Evolutionary conservation across 495 filamentous ascomycete species (phyloP), one percentile per base, ranked within the genome.

Genomic region (Penicillium riverlandense): DNA sequence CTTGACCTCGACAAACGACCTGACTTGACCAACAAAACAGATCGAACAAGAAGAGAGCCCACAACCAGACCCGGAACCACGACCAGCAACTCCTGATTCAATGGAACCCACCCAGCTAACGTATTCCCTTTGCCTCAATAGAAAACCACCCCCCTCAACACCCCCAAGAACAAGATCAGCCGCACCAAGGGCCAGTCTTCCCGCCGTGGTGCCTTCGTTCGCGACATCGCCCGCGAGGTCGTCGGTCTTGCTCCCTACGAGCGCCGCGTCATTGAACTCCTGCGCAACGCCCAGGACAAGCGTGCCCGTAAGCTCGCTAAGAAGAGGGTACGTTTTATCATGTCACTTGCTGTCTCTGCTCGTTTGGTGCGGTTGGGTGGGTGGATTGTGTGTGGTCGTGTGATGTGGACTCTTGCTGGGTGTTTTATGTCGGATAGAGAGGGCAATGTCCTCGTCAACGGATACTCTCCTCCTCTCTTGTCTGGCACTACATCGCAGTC

Each of bases 261-360:
- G 79, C 89, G 90, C 67, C 90, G 92, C 59, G 86, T 98, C 64
- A 94, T 97, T 69, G 92, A 98, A 82, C 78, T 98, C 54, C 83
- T 98, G 68, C 88, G 92, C 57, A 98, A 97, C 81, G 82, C 84
- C 77, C 95, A 95, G 77, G 92, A 98, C 73, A 98, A 98, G 86
- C 88, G 92, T 74, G 92, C 92, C 50, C 79, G 92, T 53, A 97
- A 97, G 83, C 85, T 96, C 63, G 92, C 92, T 54, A 98, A 98
- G 91, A 96, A 95, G 85, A 80, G 92, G 73, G 87, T 88, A 79
- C 50, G 76, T 80, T 38, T 43, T 31, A 33, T 15, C 29, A 10
- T 12, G 8, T n/a, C 29, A 27, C 14, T n/a, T 34, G 32, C 6
- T 30, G 9, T 43, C 11, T 37, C 15, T 11, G 34, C 16, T 40